Percentiles rank a stretch among this genome's conserved stretches.
phyloP scores from a whole-genome alignment of 2,329 filamentous ascomycete genomes.

The Nemania sp. region DNA sequence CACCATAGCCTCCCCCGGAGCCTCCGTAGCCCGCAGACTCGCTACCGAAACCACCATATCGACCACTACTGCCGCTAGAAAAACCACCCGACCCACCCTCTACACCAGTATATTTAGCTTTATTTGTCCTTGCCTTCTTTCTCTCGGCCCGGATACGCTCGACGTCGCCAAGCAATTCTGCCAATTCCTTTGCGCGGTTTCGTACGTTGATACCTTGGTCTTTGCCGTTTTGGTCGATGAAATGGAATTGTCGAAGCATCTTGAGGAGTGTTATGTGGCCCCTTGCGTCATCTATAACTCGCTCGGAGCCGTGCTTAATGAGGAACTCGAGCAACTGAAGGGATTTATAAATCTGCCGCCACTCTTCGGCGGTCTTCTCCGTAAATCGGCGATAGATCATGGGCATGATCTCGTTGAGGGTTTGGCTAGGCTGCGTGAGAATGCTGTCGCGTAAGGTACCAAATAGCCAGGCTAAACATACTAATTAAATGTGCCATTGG shows the following conservation, averaged over 20 bases:
- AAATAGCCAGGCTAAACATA: constrained; percentile 60
- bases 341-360: constrained; percentile 99
- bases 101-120: constrained; percentile 95
- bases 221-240: constrained; percentile 94
- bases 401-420: constrained; percentile 99
- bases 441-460: background rate
- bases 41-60: constrained; percentile 93
- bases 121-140: constrained; percentile 91
- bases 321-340: constrained; percentile 96
- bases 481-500: constrained; percentile 98
- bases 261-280: constrained; percentile 95
- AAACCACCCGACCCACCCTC: constrained; percentile 80
- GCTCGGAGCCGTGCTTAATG: constrained; percentile 97
- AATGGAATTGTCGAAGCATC: constrained; percentile 99
- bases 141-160: constrained; percentile 83
- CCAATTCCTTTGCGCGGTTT: constrained; percentile 94
- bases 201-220: constrained; percentile 98
- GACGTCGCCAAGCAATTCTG: constrained; percentile 92
- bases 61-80: constrained; percentile 62
- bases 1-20: constrained; percentile 64
- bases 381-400: constrained; percentile 99
- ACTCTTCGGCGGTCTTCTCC: constrained; percentile 97
- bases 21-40: constrained; percentile 80
- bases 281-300: constrained; percentile 96
- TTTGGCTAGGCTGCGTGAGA: constrained; percentile 71